A percentile compares a stretch with the other conserved stretches of the same genome.
phyloP scores from a whole-genome alignment of 2,329 filamentous ascomycete species.

The Aureobasidium melanogenum region DNA sequence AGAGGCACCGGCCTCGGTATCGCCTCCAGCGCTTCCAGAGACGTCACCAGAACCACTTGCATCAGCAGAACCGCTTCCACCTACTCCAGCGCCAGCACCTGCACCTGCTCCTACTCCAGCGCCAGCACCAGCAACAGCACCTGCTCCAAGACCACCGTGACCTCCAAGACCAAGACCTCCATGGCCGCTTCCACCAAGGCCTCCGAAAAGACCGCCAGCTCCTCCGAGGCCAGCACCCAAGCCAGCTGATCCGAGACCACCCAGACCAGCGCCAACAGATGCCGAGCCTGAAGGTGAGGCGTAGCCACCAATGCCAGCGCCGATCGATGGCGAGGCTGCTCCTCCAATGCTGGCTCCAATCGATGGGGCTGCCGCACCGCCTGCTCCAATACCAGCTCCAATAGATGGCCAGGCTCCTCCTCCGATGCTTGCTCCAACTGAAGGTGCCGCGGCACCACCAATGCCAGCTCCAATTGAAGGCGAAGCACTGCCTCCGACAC shows the following conservation, averaged over 20 bases:
- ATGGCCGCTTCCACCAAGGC: neutral
- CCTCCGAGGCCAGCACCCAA: neutral
- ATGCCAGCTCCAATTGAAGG: neutral
- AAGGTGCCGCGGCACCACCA: neutral
- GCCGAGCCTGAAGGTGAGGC: neutral
- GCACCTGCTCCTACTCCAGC: too few relatives aligned
- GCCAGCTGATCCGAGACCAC: neutral
- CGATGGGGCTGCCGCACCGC: neutral
- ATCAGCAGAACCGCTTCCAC: neutral
- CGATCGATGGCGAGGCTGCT: neutral
- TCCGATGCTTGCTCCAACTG: neutral
- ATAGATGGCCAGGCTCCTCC: neutral
- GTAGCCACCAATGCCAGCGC: neutral
- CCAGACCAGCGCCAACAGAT: neutral
- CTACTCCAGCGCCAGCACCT: neutral
- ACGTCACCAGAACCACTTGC: neutral
- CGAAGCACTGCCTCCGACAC: neutral
- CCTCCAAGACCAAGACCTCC: too few relatives aligned
- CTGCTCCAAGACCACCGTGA: too few relatives aligned
- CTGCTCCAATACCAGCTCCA: neutral
- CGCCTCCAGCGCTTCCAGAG: neutral
- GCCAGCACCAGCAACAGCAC: too few relatives aligned
- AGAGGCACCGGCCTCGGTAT: neutral
- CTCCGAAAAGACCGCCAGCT: neutral
- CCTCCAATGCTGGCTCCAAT: neutral